Percentiles rank a stretch among this genome's conserved stretches.
These are phyloP conservation scores for Areca catechu DNA, from an alignment of 176 grass and related monocot genomes.

Conservation along the genomic window DNA sequence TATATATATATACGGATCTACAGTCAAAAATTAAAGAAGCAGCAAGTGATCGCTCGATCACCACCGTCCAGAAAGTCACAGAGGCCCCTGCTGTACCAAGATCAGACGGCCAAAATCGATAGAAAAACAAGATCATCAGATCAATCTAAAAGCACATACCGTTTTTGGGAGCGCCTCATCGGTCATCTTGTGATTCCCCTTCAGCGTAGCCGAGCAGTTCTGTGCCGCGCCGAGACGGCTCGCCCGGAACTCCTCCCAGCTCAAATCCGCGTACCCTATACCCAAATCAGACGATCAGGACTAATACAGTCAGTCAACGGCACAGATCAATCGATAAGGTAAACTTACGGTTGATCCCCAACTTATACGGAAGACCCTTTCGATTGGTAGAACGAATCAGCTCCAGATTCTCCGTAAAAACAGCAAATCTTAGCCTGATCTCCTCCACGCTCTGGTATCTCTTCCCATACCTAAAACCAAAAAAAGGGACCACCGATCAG, in stretches of 20 bases:
- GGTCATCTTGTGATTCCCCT: constrained; percentile 69
- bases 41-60: too few relatives aligned
- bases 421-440: constrained; percentile 54
- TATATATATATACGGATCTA: too few relatives aligned
- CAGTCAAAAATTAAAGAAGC: too few relatives aligned
- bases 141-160: constrained; percentile 25
- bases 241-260: constrained; percentile 85
- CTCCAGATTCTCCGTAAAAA: constrained; percentile 78
- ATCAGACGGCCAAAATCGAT: too few relatives aligned
- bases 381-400: constrained; percentile 66
- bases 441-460: constrained; percentile 62
- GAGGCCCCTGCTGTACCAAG: too few relatives aligned
- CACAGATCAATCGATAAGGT: constrained; percentile 1
- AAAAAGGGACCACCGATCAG: background rate
- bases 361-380: constrained; percentile 60
- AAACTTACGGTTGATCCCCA: constrained; percentile 75
- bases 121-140: too few relatives aligned
- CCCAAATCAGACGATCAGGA: background rate
- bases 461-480: constrained; percentile 54
- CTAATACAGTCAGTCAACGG: background rate
- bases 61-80: too few relatives aligned
- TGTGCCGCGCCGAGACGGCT: constrained; percentile 69
- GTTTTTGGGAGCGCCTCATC: constrained; percentile 46
- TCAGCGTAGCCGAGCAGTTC: constrained; percentile 87
- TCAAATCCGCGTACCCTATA: constrained; percentile 83